Conservation (phyloP, 164 flowering plant genomes). For the Aristolochia californica region DNA sequence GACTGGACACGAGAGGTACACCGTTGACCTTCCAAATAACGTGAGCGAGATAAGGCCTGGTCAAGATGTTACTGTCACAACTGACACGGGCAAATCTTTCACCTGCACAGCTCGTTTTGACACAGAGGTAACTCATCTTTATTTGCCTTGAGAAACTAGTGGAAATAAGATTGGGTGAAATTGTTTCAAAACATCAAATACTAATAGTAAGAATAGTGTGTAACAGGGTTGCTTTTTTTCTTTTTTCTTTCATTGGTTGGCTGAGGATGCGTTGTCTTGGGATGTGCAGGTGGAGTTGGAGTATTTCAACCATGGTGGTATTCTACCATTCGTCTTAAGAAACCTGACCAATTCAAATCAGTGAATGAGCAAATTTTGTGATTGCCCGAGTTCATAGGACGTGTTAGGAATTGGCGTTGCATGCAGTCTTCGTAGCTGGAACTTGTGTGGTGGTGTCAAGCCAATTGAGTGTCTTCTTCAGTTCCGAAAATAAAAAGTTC, state of each 20-base stretch:
- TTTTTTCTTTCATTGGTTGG: not conserved
- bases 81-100: constrained; percentile 32
- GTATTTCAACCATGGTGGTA: constrained; percentile 81
- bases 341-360: constrained; percentile 25
- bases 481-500: too few species aligned
- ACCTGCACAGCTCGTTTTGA: constrained; percentile 35
- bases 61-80: constrained; percentile 29
- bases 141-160: not conserved
- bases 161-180: too few species aligned
- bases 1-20: constrained; percentile 32
- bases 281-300: constrained; percentile 82
- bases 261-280: not conserved
- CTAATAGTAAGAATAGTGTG: not conserved
- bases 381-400: not conserved
- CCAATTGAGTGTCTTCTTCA: too few species aligned
- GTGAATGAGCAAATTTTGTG: not conserved
- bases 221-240: not conserved
- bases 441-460: too few species aligned
- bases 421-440: too few species aligned
- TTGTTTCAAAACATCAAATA: too few species aligned
- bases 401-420: too few species aligned
- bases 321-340: constrained; percentile 79
- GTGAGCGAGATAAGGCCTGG: constrained; percentile 32
- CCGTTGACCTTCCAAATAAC: constrained; percentile 24
- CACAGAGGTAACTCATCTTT: constrained; percentile 23